phyloP scores from a whole-genome alignment of 768 basidiomycete species.

The Pleurotus tuber-regium region DNA sequence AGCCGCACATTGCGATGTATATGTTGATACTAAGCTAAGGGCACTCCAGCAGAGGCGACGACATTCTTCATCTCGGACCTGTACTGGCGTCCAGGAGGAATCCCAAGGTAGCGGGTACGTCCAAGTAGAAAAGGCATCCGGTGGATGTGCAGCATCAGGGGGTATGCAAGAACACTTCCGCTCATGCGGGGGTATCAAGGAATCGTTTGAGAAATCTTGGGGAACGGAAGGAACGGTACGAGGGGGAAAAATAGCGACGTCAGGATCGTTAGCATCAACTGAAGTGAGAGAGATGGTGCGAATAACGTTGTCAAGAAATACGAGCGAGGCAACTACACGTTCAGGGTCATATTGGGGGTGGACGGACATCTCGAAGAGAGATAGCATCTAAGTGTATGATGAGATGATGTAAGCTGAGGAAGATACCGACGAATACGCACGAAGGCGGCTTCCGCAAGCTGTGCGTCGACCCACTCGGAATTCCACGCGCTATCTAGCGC shows the following conservation, averaged over 20 bases:
- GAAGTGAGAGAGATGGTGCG: slow-evolving; percentile 51
- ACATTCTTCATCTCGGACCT: slow-evolving; percentile 66
- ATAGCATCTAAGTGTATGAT: slow-evolving; percentile 51
- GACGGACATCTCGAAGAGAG: slow-evolving; percentile 74
- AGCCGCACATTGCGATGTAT: slow-evolving; percentile 66
- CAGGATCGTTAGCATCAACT: slow-evolving; percentile 54
- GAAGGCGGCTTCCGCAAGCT: slow-evolving; percentile 71
- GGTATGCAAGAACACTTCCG: slow-evolving; percentile 47
- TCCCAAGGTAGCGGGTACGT: slow-evolving; percentile 62
- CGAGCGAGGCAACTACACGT: slow-evolving; percentile 50
- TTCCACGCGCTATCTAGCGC: slow-evolving; percentile 51
- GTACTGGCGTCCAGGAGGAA: slow-evolving; percentile 46
- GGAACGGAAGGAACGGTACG: slow-evolving; percentile 47
- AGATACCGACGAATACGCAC: slow-evolving; percentile 32
- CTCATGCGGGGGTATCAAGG: background rate
- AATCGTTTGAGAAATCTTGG: slow-evolving; percentile 16
- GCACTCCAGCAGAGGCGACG: slow-evolving; percentile 78
- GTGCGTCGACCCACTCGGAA: slow-evolving; percentile 53
- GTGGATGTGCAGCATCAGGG: slow-evolving; percentile 29
- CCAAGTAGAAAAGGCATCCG: slow-evolving; percentile 39
- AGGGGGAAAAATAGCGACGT: slow-evolving; percentile 49
- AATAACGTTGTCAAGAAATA: slow-evolving; percentile 64
- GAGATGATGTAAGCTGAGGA: background rate
- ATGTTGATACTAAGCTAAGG: slow-evolving; percentile 63
- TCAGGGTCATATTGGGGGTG: slow-evolving; percentile 63